Conservation (phyloP, 2,329 filamentous ascomycete species). For the Macrophomina phaseolina region DNA sequence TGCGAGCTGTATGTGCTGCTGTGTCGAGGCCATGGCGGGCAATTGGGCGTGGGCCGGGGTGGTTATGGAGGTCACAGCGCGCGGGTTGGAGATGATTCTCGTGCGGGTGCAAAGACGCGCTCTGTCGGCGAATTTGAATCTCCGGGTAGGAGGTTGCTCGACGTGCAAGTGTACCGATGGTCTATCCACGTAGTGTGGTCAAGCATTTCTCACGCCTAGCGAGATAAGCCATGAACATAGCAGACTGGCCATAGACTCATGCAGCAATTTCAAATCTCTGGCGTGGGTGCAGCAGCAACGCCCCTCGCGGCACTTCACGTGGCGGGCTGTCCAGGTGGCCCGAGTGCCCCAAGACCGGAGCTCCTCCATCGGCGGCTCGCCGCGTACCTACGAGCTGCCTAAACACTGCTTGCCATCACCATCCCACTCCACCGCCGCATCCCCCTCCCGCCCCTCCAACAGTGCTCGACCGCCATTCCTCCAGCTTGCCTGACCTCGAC, state of each 20-base stretch:
- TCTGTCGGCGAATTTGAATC: slow-evolving; percentile 8
- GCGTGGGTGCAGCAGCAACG: not conserved
- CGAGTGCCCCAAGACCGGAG: not conserved
- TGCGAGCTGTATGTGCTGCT: slow-evolving; percentile 60
- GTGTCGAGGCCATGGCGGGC: slow-evolving; percentile 33
- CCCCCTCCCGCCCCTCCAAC: slow-evolving; percentile 28
- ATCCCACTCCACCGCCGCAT: slow-evolving; percentile 25
- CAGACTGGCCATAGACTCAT: too few relatives aligned
- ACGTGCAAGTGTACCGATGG: not conserved
- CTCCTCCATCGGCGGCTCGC: slow-evolving; percentile 19
- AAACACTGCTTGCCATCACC: slow-evolving; percentile 29
- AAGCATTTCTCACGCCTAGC: too few relatives aligned
- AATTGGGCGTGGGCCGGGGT: slow-evolving; percentile 14
- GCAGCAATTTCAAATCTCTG: not conserved
- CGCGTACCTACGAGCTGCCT: slow-evolving; percentile 24
- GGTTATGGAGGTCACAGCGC: not conserved
- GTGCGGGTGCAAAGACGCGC: slow-evolving; percentile 1
- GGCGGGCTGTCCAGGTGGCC: slow-evolving; percentile 3
- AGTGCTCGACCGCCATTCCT: slow-evolving; percentile 13
- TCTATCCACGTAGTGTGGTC: too few relatives aligned
- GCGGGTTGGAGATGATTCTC: slow-evolving; percentile 5
- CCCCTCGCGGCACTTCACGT: not conserved
- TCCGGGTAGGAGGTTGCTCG: slow-evolving; percentile 3
- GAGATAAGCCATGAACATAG: too few relatives aligned
- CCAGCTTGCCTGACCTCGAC: not conserved